Evolutionary conservation across 2,329 filamentous ascomycete species (phyloP), one percentile per base, ranked within the genome.

Genomic region (Biscogniauxia marginata): DNA sequence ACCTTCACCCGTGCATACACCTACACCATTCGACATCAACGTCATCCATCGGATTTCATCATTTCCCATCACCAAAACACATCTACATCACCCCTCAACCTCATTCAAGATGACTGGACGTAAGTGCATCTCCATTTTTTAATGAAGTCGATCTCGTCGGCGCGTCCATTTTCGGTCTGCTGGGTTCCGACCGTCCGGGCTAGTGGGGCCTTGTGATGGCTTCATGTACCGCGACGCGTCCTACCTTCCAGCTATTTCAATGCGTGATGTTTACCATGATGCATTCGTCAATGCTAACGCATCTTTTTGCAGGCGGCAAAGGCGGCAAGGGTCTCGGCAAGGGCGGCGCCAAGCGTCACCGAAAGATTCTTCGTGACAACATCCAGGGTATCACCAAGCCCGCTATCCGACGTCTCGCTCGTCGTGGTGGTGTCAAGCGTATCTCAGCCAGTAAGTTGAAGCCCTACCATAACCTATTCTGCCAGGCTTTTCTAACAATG

Each of bases 371-470:
- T 79, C 91, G 93, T 81, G 93, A 96, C 89, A 97, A 96, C 90
- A 97, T 97, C 75, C 93, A 97, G 84, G 93, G 93, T 82, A 97
- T 97, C 76, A 97, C 93, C 74, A 97, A 97, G 90, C 93, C 93
- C 71, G 93, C 93, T 72, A 97, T 97, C 80, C 89, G 93, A 73
- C 93, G 93, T 96, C 92, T 97, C 77, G 93, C 93, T 66, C 93
- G 93, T 82, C 92, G 93, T 95, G 93, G 93, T 79, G 93, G 93
- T 93, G 93, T 97, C 85, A 97, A 97, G 91, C 93, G 93, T 96
- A 97, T 97, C 74, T 96, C 92, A 73, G 93, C 93, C 76, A 96
- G 87, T 90, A 85, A 76, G 84, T 81, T 56, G 11, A 21, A 11
- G 44, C 18, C 43, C 24, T n/a, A 44, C 46, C 61, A 70, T 60